Conservation (phyloP, 139 green algal genomes). For the Zygnema circumcarinatum region DNA sequence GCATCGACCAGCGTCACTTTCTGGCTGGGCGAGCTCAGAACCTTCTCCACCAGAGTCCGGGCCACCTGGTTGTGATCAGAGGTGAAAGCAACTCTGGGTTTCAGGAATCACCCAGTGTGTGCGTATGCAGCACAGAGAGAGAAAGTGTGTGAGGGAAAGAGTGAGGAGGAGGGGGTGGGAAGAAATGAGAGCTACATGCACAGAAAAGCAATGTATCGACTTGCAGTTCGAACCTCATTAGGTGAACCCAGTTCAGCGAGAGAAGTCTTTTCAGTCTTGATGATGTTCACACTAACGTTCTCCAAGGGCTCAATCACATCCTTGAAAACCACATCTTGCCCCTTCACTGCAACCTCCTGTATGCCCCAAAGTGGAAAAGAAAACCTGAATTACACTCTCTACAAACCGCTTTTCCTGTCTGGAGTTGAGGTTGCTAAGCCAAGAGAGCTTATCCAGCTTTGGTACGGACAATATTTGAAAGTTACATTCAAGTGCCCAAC, state of each 20-base stretch:
- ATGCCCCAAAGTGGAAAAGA: constrained; percentile 17
- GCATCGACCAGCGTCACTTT: constrained; percentile 78
- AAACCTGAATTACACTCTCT: not conserved
- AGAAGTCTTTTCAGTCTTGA: constrained; percentile 83
- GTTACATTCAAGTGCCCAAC: not conserved
- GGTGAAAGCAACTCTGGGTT: constrained; percentile 66
- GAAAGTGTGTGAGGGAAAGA: not conserved
- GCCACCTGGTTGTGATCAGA: constrained; percentile 61
- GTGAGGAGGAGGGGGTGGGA: not conserved
- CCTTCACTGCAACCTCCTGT: constrained; percentile 75
- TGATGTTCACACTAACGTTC: constrained; percentile 84
- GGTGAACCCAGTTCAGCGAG: constrained; percentile 85
- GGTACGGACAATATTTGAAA: not conserved
- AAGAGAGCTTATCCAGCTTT: not conserved
- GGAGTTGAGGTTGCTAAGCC: no score
- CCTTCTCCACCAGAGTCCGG: constrained; percentile 60
- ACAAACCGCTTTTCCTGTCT: no score
- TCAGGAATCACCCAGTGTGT: not conserved
- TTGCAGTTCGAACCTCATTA: constrained; percentile 59
- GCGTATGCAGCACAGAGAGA: not conserved
- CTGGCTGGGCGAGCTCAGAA: constrained; percentile 67
- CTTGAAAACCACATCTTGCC: constrained; percentile 95
- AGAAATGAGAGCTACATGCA: not conserved
- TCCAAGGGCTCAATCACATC: constrained; percentile 99
- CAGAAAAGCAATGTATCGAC: not conserved